Evolutionary conservation across 345 rosid genomes (phyloP).

Genomic region (Litchi chinensis): DNA sequence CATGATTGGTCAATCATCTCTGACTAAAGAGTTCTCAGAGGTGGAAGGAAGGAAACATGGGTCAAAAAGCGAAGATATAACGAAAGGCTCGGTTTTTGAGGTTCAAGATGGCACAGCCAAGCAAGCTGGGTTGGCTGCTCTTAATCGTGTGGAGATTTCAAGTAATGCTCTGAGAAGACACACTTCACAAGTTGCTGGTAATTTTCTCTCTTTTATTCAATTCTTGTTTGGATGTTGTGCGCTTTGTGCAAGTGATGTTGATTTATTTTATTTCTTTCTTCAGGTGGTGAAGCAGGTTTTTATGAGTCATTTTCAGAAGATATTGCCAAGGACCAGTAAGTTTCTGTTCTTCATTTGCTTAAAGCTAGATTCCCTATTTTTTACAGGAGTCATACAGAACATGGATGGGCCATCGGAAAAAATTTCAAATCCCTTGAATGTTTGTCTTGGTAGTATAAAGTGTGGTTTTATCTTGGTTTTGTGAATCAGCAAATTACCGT

Average conservation of each 20-base stretch:
- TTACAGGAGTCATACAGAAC: not conserved
- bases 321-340: slow-evolving; percentile 46
- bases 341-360: not conserved
- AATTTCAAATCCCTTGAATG: not conserved
- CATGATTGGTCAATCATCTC: slow-evolving; percentile 28
- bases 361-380: not conserved
- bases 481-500: not conserved
- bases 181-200: slow-evolving; percentile 41
- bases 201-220: slow-evolving; percentile 1
- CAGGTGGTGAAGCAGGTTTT: slow-evolving; percentile 40
- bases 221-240: not conserved
- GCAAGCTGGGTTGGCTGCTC: slow-evolving; percentile 33
- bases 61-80: slow-evolving; percentile 30
- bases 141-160: slow-evolving; percentile 30
- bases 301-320: slow-evolving; percentile 45
- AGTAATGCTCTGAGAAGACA: slow-evolving; percentile 40
- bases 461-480: not conserved
- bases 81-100: slow-evolving; percentile 39
- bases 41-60: slow-evolving; percentile 37
- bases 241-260: not conserved
- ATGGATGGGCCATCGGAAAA: not conserved
- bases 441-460: not conserved
- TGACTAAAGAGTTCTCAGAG: slow-evolving; percentile 36
- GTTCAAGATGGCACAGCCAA: slow-evolving; percentile 41
- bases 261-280: not conserved